Evolutionary conservation across 176 grass and related monocot genomes (phyloP).

Genomic region (Luzula sylvatica): DNA sequence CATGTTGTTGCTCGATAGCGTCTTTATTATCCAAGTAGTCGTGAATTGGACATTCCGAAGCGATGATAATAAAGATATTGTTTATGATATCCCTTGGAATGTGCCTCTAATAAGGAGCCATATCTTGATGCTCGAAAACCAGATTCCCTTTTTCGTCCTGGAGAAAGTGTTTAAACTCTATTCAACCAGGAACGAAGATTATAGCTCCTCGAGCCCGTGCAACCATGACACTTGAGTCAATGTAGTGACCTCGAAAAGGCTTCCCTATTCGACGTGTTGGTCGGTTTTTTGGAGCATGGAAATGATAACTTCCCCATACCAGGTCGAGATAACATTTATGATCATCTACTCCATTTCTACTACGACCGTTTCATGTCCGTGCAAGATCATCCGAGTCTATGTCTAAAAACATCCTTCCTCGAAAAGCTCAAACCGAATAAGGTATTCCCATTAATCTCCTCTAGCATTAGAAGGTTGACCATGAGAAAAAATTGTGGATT

Average conservation of each 20-base stretch:
- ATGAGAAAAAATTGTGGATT: neutral
- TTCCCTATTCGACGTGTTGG: neutral
- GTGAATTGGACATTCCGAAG: neutral
- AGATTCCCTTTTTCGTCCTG: slow-evolving; percentile 18
- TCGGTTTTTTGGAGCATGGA: neutral
- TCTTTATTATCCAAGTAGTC: slow-evolving; percentile 8
- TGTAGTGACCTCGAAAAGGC: neutral
- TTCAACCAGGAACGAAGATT: neutral
- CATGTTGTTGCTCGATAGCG: slow-evolving; percentile 1
- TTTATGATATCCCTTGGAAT: slow-evolving; percentile 12
- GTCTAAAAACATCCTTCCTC: neutral
- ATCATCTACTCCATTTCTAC: slow-evolving; percentile 21
- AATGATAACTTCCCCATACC: neutral
- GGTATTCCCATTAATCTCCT: slow-evolving; percentile 1
- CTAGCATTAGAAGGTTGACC: slow-evolving; percentile 5
- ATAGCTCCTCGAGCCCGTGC: neutral
- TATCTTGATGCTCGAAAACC: slow-evolving; percentile 21
- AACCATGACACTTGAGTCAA: neutral
- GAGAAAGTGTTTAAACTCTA: neutral
- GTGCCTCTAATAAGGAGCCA: slow-evolving; percentile 16
- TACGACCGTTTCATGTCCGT: slow-evolving; percentile 9
- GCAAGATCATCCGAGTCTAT: neutral
- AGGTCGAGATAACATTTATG: neutral
- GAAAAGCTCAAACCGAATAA: neutral
- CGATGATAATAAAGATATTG: neutral